Base-by-base conservation (phyloP, 495 filamentous ascomycete species). In the Hypoxylon crocopeplum region DNA sequence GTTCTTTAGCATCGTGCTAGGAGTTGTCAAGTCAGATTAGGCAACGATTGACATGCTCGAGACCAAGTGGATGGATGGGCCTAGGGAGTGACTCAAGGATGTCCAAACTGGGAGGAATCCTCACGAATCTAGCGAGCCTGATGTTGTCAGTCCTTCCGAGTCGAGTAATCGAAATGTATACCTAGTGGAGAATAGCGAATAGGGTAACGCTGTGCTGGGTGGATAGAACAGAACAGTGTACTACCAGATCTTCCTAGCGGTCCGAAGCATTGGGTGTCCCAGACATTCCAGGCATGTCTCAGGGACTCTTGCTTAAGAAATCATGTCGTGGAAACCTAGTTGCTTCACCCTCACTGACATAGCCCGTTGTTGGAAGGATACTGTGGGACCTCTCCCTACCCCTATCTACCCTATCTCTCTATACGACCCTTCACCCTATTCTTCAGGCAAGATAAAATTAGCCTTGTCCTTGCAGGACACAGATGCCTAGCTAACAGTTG, bases 1-100 rank as follows among this genome's bases (percentile, higher is more conserved):
- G 37, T 17, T 53, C 27, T 49, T 40, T 24, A 57, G 42, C 36
- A 48, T 36, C 3, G 12, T 19, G 30, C 48, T 54, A 40, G 30
- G 30, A 40, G 32, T 32, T 59, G 54, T 36, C 44, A 59, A 10
- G 33, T 49, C 44, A n/a, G 39, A 59, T 39, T 25, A 8, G 55
- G 61, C 11, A 59, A 47, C 17, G 61, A 64, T 64, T 40, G 38
- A 37, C 61, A 39, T 17, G 21, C 16, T 40, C 48, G 33, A 30
- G 27, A 20, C 53, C 32, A 33, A 19, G 12, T n/a, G 54, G 25
- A 47, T 16, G 44, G 54, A 49, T 38, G 3, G 17, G 34, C 19
- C 24, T 15, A 47, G 37, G 32, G 20, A 21, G 17, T 46, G 54
- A 50, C 25, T 46, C 37, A 58, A 34, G 1, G 30, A 54, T 58